A percentile compares a stretch with the other conserved stretches of the same genome.
Conservation (phyloP, 306 rosid species). For the Gynostemma pentaphyllum region DNA sequence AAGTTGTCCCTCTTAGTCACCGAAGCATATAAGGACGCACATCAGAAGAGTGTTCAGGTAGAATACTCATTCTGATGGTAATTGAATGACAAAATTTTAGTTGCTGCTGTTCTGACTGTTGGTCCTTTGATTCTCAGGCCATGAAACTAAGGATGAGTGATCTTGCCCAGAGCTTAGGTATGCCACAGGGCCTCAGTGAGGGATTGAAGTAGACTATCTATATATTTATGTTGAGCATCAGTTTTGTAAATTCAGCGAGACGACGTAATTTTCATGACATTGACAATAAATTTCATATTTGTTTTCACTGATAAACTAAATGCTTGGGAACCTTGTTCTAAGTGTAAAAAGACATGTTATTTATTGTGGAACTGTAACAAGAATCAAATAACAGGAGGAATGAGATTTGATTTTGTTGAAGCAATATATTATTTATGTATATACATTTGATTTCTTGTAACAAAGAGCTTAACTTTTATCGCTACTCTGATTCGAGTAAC, state of each 20-base stretch:
- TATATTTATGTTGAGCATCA: conserved; percentile 23
- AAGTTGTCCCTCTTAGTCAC: conserved; percentile 64
- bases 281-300: not conserved
- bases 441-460: not conserved
- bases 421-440: not conserved
- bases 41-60: conserved; percentile 71
- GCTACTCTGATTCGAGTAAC: not conserved
- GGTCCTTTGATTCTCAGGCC: conserved; percentile 22
- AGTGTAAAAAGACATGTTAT: not conserved
- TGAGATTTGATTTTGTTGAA: not conserved
- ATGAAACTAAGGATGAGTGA: conserved; percentile 46
- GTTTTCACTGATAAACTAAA: conserved; percentile 6
- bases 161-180: conserved; percentile 49
- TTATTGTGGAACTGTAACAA: not conserved
- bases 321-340: conserved; percentile 5
- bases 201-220: conserved; percentile 27
- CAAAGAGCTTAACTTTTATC: not conserved
- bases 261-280: conserved; percentile 16
- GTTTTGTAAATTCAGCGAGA: conserved; percentile 39
- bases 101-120: not conserved
- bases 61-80: not conserved
- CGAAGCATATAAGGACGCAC: conserved; percentile 83
- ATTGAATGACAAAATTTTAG: not conserved
- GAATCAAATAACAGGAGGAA: not conserved
- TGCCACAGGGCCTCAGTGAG: conserved; percentile 37